These are phyloP conservation scores for Russula compacta DNA, from an alignment of 768 basidiomycete species.

Conservation along the genomic window DNA sequence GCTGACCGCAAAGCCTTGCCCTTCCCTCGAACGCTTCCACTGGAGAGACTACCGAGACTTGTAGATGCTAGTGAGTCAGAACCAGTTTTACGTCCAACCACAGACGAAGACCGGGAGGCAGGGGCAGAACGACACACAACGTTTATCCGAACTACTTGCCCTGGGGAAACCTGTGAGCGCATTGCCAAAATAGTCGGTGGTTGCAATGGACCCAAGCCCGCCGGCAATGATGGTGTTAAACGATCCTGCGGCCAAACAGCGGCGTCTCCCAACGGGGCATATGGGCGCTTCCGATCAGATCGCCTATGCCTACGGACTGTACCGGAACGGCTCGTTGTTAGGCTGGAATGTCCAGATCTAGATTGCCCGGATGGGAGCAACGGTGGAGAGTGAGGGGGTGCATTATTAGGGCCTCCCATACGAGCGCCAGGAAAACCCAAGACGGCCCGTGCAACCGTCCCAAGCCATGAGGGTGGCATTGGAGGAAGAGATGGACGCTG, in stretches of 20 bases:
- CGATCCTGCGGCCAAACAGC: slow-evolving; percentile 5
- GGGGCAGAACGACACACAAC: slow-evolving; percentile 68
- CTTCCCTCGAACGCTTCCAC: slow-evolving; percentile 21
- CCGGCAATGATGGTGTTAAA: not conserved
- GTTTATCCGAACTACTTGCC: slow-evolving; percentile 40
- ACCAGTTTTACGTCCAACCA: slow-evolving; percentile 18
- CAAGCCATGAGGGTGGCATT: slow-evolving; percentile 61
- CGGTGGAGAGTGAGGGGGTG: not conserved
- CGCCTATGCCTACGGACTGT: slow-evolving; percentile 21
- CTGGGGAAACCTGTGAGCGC: slow-evolving; percentile 27
- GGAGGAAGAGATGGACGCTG: slow-evolving; percentile 36
- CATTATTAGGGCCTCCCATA: slow-evolving; percentile 32
- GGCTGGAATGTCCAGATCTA: not conserved
- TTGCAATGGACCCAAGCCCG: slow-evolving; percentile 3
- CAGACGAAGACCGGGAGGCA: slow-evolving; percentile 49
- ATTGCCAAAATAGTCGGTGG: slow-evolving; percentile 7
- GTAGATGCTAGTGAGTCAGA: slow-evolving; percentile 6
- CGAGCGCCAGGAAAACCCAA: slow-evolving; percentile 38
- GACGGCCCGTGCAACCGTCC: slow-evolving; percentile 58
- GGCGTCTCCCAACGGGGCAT: slow-evolving; percentile 23
- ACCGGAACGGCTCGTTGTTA: slow-evolving; percentile 8
- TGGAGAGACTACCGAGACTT: slow-evolving; percentile 11
- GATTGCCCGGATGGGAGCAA: not conserved
- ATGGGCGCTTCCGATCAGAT: slow-evolving; percentile 19
- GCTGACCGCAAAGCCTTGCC: slow-evolving; percentile 21